A percentile compares a stretch with the other conserved stretches of the same genome.
Evolutionary conservation across 805 yeast species (phyloP).

Genomic region (Lipomyces lipofer): DNA sequence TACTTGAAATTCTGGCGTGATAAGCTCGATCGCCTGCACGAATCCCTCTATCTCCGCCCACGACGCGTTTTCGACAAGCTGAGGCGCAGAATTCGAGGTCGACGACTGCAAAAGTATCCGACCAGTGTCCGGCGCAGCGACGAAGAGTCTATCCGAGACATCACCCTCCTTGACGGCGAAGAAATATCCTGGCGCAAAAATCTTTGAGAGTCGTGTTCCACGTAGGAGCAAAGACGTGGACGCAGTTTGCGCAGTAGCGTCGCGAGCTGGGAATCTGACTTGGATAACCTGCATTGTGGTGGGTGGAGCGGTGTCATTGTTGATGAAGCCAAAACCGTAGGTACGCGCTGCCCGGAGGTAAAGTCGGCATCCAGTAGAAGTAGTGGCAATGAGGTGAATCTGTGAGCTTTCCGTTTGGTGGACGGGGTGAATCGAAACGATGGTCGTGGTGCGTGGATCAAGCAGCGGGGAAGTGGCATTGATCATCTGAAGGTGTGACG

Average conservation of each 20-base stretch:
- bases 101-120: slow-evolving; percentile 42
- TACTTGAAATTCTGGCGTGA: slow-evolving; percentile 70
- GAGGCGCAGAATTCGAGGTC: slow-evolving; percentile 28
- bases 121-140: slow-evolving; percentile 83
- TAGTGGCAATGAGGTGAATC: slow-evolving; percentile 72
- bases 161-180: slow-evolving; percentile 56
- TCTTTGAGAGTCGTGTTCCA: slow-evolving; percentile 55
- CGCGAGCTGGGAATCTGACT: slow-evolving; percentile 49
- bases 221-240: slow-evolving; percentile 42
- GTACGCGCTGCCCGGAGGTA: slow-evolving; percentile 54
- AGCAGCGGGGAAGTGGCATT: slow-evolving; percentile 32
- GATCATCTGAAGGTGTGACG: slow-evolving; percentile 38
- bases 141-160: slow-evolving; percentile 54
- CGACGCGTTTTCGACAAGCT: slow-evolving; percentile 77
- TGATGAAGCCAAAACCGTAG: slow-evolving; percentile 25
- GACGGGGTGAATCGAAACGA: slow-evolving; percentile 64
- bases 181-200: slow-evolving; percentile 85
- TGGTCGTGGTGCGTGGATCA: slow-evolving; percentile 33
- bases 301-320: slow-evolving; percentile 34
- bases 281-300: slow-evolving; percentile 43
- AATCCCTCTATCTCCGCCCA: slow-evolving; percentile 59
- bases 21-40: slow-evolving; percentile 71
- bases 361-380: slow-evolving; percentile 80
- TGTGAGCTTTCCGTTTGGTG: slow-evolving; percentile 64
- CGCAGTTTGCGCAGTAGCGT: slow-evolving; percentile 17